A percentile compares a stretch with the other conserved stretches of the same genome.
Conservation (phyloP, 2,329 filamentous ascomycete species). For the Paraphoma chrysanthemicola region DNA sequence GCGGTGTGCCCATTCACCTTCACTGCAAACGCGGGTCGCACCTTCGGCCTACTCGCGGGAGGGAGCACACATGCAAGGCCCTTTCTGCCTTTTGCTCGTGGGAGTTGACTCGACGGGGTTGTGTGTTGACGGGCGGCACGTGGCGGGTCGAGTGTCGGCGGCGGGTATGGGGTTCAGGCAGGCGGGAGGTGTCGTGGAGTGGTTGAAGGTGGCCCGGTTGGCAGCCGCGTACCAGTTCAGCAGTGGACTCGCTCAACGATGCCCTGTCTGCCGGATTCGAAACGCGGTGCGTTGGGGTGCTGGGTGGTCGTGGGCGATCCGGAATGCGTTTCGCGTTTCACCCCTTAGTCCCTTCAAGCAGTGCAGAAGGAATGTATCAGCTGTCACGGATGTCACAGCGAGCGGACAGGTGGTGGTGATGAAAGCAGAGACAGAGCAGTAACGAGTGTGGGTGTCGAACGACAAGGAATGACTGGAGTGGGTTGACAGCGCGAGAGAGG, state of each 20-base stretch:
- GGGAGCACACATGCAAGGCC: constrained; percentile 31
- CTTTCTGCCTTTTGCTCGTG: constrained; percentile 8
- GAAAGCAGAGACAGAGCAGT: constrained; percentile 8
- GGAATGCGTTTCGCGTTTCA: constrained; percentile 46
- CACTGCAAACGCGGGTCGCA: constrained; percentile 18
- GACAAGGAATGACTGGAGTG: constrained; percentile 32
- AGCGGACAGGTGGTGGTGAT: constrained; percentile 6
- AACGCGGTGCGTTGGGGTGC: constrained; percentile 46
- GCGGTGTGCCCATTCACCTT: constrained; percentile 10
- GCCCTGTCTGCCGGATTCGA: constrained; percentile 40
- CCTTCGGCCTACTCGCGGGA: constrained; percentile 30
- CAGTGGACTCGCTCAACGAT: constrained; percentile 45
- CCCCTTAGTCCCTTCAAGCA: constrained; percentile 33
- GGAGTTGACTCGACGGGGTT: constrained; percentile 1
- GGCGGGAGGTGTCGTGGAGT: constrained; percentile 11
- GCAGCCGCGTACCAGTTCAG: constrained; percentile 20
- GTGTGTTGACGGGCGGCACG: constrained; percentile 11
- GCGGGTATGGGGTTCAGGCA: constrained; percentile 7
- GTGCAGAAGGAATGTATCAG: constrained; percentile 38
- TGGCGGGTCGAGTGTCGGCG: constrained; percentile 3
- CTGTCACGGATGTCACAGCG: constrained; percentile 7
- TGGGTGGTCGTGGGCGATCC: constrained; percentile 27
- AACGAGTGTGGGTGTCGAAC: constrained; percentile 37
- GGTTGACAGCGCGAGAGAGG: constrained; percentile 12
- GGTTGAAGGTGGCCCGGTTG: constrained; percentile 15